These are phyloP conservation scores for Pichia terricola DNA, from an alignment of 1,139 yeast genomes.

Conservation along the genomic window DNA sequence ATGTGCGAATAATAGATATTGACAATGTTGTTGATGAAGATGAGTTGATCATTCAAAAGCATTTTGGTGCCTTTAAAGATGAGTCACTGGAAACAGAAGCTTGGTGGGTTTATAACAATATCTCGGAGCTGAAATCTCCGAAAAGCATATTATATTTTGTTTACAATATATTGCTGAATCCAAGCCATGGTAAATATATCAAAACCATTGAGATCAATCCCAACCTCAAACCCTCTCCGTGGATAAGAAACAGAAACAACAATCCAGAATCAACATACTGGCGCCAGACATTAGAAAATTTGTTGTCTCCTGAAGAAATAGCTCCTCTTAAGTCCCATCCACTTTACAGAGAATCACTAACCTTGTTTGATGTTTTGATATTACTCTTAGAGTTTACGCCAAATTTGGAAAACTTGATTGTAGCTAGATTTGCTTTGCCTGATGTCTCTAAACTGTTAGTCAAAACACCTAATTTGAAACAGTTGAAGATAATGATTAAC, in stretches of 20 bases:
- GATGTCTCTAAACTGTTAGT: constrained; percentile 7
- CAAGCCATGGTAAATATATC: constrained; percentile 9
- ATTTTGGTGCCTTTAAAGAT: constrained; percentile 12
- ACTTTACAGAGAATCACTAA: constrained; percentile 5
- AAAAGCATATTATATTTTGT: constrained; percentile 13
- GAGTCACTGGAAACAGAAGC: constrained; percentile 11
- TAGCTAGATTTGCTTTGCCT: constrained; percentile 13
- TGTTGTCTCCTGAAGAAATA: constrained; percentile 12
- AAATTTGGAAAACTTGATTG: constrained; percentile 11
- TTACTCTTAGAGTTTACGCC: constrained; percentile 12
- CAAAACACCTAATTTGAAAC: constrained; percentile 5
- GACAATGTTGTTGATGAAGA: constrained; percentile 10
- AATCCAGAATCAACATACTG: constrained; percentile 8
- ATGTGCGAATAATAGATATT: constrained; percentile 10
- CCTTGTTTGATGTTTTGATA: constrained; percentile 15
- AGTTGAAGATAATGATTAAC: constrained; percentile 13
- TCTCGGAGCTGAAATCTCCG: constrained; percentile 5
- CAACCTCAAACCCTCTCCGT: constrained; percentile 10
- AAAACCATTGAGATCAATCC: constrained; percentile 12
- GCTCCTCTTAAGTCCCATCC: constrained; percentile 3
- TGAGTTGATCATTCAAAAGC: constrained; percentile 13
- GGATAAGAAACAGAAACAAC: constrained; percentile 7
- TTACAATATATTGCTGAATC: constrained; percentile 12
- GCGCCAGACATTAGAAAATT: constrained; percentile 10
- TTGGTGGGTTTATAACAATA: constrained; percentile 11